Evolutionary conservation across 2,329 filamentous ascomycete genomes (phyloP), one percentile per base, ranked within the genome.

Genomic region (Colletotrichum orchidophilum): DNA sequence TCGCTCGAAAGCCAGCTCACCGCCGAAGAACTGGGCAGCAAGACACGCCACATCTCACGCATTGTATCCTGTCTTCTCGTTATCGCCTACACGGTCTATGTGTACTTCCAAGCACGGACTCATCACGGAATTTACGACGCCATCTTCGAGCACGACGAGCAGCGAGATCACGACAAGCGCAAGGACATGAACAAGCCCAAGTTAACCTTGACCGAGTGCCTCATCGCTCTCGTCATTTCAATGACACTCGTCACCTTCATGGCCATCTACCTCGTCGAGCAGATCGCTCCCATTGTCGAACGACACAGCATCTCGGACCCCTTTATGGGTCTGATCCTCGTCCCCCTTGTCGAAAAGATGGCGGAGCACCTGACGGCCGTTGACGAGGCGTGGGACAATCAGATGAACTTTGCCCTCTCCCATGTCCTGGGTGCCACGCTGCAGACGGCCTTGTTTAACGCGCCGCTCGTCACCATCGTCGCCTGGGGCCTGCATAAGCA

Each of bases 361-460:
- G 94, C 94, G 13, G 94, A 97, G 80, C 94, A 97, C 81, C 83
- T 97, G 57, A 95, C 93, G 2, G 93, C 94, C 52, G 86, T 97
- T 70, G 93, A 96, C 75, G 94, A 97, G 85, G 94, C 94, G 27
- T 96, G 91, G 86, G 92, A 94, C 76, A 90, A 93, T 78, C 91
- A 92, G 78, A 94, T 95, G 87, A 96, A 96, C 83, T 92, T 95
- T 80, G 94, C 94, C 0, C 87, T 96, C 29, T 93, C 93, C 54
- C 94, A 97, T 79, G 93, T 96, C 63, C 90, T 97, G 52, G 94
- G 94, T 57, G 92, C 94, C 2, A 96, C 93, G 0, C 92, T 97
- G 70, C 95, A 97, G 82, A 98, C 95, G 0, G 94, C 95, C 1
- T 87, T 97, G 35, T 90, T 97, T 78, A 97, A 97, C 79, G 94